These are phyloP conservation scores for Rhynchosporium secalis DNA, from an alignment of 2,329 filamentous ascomycete genomes.

Conservation along the genomic window DNA sequence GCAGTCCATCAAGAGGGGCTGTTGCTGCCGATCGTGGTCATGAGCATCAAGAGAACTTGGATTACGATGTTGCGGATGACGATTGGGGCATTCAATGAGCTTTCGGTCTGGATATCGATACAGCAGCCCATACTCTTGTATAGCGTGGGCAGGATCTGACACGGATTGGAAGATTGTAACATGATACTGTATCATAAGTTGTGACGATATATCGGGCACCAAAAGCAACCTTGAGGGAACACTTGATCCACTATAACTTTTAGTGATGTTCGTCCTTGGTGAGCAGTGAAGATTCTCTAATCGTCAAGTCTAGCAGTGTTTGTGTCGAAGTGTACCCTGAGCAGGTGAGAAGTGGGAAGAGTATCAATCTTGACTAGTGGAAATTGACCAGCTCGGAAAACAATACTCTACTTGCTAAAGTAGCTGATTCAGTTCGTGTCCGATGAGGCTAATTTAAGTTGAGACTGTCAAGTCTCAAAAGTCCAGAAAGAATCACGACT, in stretches of 20 bases:
- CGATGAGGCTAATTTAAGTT: neutral
- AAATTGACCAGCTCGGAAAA: too few relatives aligned
- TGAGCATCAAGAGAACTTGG: constrained; percentile 37
- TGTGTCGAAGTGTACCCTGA: too few relatives aligned
- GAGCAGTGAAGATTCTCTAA: neutral
- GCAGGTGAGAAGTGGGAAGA: too few relatives aligned
- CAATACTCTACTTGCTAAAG: neutral
- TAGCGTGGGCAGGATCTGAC: neutral
- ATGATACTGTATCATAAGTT: constrained; percentile 12
- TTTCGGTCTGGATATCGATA: neutral
- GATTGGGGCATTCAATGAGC: constrained; percentile 34
- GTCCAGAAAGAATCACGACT: too few relatives aligned
- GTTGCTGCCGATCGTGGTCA: constrained; percentile 19
- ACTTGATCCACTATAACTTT: neutral
- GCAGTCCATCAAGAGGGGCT: constrained; percentile 21
- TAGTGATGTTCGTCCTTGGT: neutral
- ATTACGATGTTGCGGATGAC: constrained; percentile 46
- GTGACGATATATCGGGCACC: neutral
- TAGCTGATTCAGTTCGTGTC: neutral
- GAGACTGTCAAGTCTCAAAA: too few relatives aligned
- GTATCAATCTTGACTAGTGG: too few relatives aligned
- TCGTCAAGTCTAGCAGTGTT: too few relatives aligned
- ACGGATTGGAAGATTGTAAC: constrained; percentile 8
- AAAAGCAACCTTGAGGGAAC: neutral
- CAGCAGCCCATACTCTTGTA: neutral